Percentiles rank a stretch among this genome's conserved stretches.
Evolutionary conservation across 108 stramenopile species (phyloP).

Genomic region (Skeletonema potamos): DNA sequence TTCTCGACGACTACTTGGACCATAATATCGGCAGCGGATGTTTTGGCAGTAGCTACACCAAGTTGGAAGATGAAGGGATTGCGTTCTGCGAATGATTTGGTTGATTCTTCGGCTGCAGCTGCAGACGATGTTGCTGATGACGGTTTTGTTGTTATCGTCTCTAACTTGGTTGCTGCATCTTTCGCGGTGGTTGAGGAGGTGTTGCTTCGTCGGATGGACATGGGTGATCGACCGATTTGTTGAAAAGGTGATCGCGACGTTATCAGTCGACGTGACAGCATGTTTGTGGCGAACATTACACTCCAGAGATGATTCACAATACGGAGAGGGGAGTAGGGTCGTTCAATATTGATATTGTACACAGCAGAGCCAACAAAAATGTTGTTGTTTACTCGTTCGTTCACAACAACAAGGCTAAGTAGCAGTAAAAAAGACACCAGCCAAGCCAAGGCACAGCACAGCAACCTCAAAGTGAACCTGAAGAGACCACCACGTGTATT

Average conservation of each 20-base stretch:
- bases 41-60: conserved; percentile 79
- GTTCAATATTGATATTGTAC: no score
- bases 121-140: neutral
- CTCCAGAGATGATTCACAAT: neutral
- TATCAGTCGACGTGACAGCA: neutral
- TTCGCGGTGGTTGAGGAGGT: neutral
- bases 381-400: no score
- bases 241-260: neutral
- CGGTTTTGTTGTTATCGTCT: neutral
- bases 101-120: neutral
- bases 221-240: neutral
- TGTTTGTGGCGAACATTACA: neutral
- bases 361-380: neutral
- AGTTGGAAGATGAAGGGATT: conserved; percentile 85
- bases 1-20: conserved; percentile 83
- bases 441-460: no score
- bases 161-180: conserved; percentile 6
- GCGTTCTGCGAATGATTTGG: conserved; percentile 56
- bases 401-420: no score
- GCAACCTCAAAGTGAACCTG: no score
- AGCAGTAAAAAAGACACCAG: no score
- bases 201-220: conserved; percentile 5
- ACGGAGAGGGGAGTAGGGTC: no score
- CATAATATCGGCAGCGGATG: conserved; percentile 79
- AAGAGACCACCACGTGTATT: no score